Conservation (phyloP, 2,329 filamentous ascomycete species). For the Beauveria sp. region DNA sequence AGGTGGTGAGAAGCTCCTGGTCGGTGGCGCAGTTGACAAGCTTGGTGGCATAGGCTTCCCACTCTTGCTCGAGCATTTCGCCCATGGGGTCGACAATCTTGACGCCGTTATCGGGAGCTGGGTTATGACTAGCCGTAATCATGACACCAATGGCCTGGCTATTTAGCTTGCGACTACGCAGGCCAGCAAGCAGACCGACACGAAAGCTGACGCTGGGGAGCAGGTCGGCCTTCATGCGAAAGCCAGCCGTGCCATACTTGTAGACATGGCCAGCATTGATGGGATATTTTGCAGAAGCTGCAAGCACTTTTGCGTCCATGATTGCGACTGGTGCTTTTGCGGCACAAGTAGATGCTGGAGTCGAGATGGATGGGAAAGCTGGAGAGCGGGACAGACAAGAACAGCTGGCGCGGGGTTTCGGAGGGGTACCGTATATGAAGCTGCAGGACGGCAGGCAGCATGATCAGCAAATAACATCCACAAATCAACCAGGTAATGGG, state of each 20-base stretch:
- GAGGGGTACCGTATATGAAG: not conserved
- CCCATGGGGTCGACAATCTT: constrained; percentile 97
- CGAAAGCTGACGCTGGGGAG: constrained; percentile 90
- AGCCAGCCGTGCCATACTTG: constrained; percentile 61
- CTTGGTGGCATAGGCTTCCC: constrained; percentile 82
- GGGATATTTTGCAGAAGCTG: constrained; percentile 54
- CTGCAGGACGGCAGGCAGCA: not conserved
- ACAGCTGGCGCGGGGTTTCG: constrained; percentile 8
- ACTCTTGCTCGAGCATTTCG: constrained; percentile 94
- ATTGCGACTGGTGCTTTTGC: constrained; percentile 1
- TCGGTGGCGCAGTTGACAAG: constrained; percentile 80
- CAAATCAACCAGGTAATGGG: not conserved
- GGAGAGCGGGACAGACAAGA: not conserved
- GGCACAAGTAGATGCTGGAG: not conserved
- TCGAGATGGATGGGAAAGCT: not conserved
- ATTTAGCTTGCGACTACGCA: constrained; percentile 83
- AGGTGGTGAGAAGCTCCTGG: constrained; percentile 66
- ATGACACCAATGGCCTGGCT: constrained; percentile 92
- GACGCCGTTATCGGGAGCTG: constrained; percentile 81
- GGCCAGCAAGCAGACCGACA: constrained; percentile 78
- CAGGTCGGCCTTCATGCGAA: constrained; percentile 65
- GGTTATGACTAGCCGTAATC: constrained; percentile 93
- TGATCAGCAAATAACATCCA: not conserved
- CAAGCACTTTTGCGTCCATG: constrained; percentile 52
- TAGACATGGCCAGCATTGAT: constrained; percentile 48